Percentiles rank a stretch among this genome's conserved stretches.
phyloP scores from a whole-genome alignment of 495 filamentous ascomycete genomes.

The Daldinia bambusicola region DNA sequence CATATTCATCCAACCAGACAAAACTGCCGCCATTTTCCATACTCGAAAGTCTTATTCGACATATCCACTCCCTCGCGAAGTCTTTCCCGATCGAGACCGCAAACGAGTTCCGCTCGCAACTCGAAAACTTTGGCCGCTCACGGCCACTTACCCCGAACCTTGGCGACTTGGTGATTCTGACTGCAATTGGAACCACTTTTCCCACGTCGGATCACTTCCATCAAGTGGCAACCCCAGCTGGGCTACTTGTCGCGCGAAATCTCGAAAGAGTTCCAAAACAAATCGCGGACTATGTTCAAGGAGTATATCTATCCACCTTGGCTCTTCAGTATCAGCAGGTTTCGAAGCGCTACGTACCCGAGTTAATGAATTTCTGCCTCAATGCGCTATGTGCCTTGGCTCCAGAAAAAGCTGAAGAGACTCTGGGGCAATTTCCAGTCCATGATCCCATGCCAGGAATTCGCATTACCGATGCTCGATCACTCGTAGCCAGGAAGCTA shows the following conservation, averaged over 20 bases:
- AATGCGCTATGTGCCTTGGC: constrained; percentile 78
- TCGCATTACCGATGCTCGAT: constrained; percentile 57
- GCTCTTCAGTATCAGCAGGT: constrained; percentile 81
- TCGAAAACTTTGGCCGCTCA: constrained; percentile 70
- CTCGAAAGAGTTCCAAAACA: constrained; percentile 77
- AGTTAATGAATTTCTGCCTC: constrained; percentile 81
- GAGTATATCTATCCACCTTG: constrained; percentile 81
- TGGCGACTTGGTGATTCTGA: constrained; percentile 83
- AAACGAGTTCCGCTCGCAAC: constrained; percentile 75
- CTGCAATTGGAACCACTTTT: constrained; percentile 84
- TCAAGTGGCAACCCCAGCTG: constrained; percentile 87
- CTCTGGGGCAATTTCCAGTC: constrained; percentile 68
- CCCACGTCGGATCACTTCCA: constrained; percentile 98
- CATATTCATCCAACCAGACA: constrained; percentile 65
- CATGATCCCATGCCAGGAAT: constrained; percentile 66
- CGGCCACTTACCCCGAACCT: constrained; percentile 70
- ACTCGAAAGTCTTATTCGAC: constrained; percentile 56
- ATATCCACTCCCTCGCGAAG: constrained; percentile 88
- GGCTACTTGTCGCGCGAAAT: constrained; percentile 81
- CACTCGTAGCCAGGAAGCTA: constrained; percentile 54
- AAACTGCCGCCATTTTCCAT: constrained; percentile 51
- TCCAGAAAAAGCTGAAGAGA: constrained; percentile 58
- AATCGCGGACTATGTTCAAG: constrained; percentile 72
- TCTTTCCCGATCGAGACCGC: constrained; percentile 80
- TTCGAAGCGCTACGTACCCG: constrained; percentile 87